phyloP scores from a whole-genome alignment of 768 basidiomycete genomes.

The Rhodotorula paludigena region DNA sequence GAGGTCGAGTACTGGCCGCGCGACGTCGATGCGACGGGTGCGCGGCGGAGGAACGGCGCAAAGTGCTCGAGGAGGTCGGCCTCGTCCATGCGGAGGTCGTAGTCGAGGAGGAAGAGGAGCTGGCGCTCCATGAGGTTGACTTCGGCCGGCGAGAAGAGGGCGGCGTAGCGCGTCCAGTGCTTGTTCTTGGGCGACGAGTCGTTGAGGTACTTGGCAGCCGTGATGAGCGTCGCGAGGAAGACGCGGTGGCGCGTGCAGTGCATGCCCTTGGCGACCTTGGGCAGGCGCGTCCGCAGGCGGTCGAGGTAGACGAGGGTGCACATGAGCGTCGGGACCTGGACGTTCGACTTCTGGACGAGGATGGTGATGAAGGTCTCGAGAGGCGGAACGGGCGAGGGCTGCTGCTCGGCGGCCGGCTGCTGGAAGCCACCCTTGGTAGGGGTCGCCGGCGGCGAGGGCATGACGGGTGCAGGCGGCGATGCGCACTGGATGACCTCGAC shows the following conservation, averaged over 20 bases:
- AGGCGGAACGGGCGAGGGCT: constrained; percentile 54
- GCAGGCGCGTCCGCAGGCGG: constrained; percentile 72
- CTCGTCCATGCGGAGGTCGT: constrained; percentile 86
- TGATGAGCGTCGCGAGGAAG: constrained; percentile 91
- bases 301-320: constrained; percentile 89
- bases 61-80: constrained; percentile 61
- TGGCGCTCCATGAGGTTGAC: constrained; percentile 97
- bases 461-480: constrained; percentile 45
- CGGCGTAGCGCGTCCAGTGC: constrained; percentile 80
- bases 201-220: constrained; percentile 95
- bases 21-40: constrained; percentile 31
- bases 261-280: constrained; percentile 78
- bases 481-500: constrained; percentile 63
- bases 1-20: constrained; percentile 1
- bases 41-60: constrained; percentile 54
- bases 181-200: constrained; percentile 74
- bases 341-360: constrained; percentile 74
- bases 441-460: constrained; percentile 67
- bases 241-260: constrained; percentile 89
- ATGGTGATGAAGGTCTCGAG: constrained; percentile 79
- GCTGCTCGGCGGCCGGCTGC: constrained; percentile 7
- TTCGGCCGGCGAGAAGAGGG: constrained; percentile 59
- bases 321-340: constrained; percentile 84
- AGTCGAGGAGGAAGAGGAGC: constrained; percentile 84
- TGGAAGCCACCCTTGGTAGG: constrained; percentile 54